Conservation (phyloP, 2,329 filamentous ascomycete species). For the Alternaria metachromatica region DNA sequence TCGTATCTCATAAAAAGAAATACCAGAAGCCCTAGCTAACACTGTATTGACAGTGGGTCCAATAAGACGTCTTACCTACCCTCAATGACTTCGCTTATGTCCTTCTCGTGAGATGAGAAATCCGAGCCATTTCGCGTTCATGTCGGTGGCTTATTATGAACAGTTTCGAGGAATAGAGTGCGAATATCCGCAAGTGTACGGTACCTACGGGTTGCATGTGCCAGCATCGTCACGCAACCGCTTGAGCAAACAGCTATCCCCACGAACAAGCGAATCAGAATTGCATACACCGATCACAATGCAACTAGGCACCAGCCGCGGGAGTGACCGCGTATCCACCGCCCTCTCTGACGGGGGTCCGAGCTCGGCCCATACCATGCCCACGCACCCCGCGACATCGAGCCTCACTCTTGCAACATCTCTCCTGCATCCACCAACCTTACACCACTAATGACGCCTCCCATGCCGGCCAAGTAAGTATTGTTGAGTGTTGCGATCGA, state of each 20-base stretch:
- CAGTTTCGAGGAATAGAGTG: not conserved
- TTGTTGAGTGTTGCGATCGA: not conserved
- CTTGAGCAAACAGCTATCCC: not conserved
- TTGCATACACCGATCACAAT: not conserved
- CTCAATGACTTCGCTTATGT: not conserved
- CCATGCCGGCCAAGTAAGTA: constrained; percentile 6
- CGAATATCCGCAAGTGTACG: not conserved
- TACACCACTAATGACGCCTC: not conserved
- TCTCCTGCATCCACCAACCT: constrained; percentile 8
- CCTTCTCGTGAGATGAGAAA: not conserved
- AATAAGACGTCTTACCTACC: not conserved
- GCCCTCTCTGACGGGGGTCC: not conserved
- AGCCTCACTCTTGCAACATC: constrained; percentile 9
- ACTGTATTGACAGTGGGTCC: not conserved
- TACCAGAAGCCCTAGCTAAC: not conserved
- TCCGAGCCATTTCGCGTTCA: not conserved
- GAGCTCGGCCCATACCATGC: not conserved
- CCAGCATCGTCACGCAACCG: not conserved
- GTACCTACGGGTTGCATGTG: not conserved
- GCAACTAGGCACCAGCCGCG: constrained; percentile 7
- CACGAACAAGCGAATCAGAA: not conserved
- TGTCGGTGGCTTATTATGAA: not conserved
- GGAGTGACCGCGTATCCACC: constrained; percentile 3
- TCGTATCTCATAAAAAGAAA: not conserved
- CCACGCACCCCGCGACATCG: constrained; percentile 7